These are phyloP conservation scores for Talaromyces verruculosus DNA, from an alignment of 2,329 filamentous ascomycete genomes.

Conservation along the genomic window DNA sequence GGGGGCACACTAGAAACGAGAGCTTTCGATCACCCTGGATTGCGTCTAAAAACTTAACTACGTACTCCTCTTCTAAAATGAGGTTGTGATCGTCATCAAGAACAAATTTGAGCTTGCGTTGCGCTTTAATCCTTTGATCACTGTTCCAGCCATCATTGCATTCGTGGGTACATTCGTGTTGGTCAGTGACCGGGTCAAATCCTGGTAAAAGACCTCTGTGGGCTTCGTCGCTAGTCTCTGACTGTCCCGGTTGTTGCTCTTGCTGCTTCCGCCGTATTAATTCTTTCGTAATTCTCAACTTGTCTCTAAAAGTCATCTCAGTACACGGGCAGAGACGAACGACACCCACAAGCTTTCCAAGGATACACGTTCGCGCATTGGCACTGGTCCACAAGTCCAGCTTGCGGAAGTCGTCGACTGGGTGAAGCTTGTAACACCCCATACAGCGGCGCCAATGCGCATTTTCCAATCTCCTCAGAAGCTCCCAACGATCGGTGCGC, in stretches of 20 bases:
- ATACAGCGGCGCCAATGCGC: conserved; percentile 8
- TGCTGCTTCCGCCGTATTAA: neutral
- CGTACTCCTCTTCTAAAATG: neutral
- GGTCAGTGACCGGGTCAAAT: neutral
- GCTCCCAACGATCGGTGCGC: neutral
- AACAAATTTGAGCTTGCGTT: neutral
- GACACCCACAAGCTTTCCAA: neutral
- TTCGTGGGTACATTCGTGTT: neutral
- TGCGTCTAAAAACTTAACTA: neutral
- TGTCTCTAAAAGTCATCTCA: conserved; percentile 14
- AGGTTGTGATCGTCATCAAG: neutral
- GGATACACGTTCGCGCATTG: neutral
- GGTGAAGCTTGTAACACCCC: conserved; percentile 13
- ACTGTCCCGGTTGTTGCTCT: neutral
- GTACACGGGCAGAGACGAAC: conserved; percentile 10
- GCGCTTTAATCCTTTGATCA: neutral
- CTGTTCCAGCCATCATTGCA: neutral
- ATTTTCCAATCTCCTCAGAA: conserved; percentile 3
- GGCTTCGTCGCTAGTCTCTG: neutral
- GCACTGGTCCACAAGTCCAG: neutral
- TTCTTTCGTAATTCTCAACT: neutral
- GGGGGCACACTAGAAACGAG: neutral
- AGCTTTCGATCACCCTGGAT: too few relatives aligned
- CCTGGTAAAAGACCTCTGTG: neutral
- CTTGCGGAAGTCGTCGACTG: neutral